Percentiles rank a stretch among this genome's conserved stretches.
These are phyloP conservation scores for Mucor circinelloides DNA, from an alignment of 371 early-diverging fungal genomes.

Conservation along the genomic window DNA sequence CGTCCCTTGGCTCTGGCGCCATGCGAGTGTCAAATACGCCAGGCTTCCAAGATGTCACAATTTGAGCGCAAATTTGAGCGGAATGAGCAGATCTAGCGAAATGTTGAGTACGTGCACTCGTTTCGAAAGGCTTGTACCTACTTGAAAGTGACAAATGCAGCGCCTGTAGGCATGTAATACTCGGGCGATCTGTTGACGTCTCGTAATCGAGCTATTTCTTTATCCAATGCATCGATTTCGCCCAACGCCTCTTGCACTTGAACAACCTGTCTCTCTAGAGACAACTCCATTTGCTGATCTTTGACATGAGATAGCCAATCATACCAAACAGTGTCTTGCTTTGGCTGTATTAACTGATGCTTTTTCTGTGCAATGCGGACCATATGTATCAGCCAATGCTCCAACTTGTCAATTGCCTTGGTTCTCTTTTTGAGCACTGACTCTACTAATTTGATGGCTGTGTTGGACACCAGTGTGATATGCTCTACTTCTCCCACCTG, in stretches of 20 bases:
- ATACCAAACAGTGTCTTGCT: not conserved
- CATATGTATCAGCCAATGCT: constrained; percentile 30
- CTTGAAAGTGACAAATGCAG: constrained; percentile 70
- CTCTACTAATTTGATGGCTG: constrained; percentile 21
- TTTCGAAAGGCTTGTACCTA: constrained; percentile 23
- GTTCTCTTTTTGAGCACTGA: constrained; percentile 17
- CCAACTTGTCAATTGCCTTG: constrained; percentile 29
- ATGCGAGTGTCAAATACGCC: constrained; percentile 70
- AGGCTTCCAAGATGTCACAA: constrained; percentile 63
- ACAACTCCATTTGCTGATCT: not conserved
- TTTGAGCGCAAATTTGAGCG: constrained; percentile 64
- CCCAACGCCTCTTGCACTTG: constrained; percentile 2
- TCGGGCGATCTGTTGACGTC: constrained; percentile 35
- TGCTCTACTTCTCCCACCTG: constrained; percentile 46
- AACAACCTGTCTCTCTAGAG: not conserved
- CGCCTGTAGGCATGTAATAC: constrained; percentile 55
- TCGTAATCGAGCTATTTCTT: constrained; percentile 31
- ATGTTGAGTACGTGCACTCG: not conserved
- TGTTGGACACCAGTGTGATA: constrained; percentile 39
- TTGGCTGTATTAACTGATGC: not conserved
- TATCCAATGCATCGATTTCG: constrained; percentile 24
- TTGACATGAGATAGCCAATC: constrained; percentile 2
- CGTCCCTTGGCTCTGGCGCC: constrained; percentile 93
- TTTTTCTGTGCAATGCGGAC: constrained; percentile 5
- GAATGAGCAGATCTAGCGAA: constrained; percentile 43